Base-by-base conservation (phyloP, 768 basidiomycete genomes). In the Saitozyma sp. region DNA sequence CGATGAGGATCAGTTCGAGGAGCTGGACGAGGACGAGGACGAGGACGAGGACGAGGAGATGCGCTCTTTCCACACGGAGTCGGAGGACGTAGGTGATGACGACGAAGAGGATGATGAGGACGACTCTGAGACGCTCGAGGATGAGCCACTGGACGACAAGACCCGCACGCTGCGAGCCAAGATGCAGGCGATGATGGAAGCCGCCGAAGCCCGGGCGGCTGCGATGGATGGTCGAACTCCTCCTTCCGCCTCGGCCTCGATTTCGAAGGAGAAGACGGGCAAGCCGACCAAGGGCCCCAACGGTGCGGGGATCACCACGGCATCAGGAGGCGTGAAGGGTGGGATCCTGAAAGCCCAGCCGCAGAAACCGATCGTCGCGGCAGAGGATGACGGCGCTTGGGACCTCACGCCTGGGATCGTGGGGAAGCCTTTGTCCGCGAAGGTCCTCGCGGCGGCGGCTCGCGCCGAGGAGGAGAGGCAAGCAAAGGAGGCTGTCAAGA, bases 111-210 rank as follows among this genome's bases (percentile, higher is more conserved):
- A 58, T 6, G 56, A 54, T 6, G 17, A 41, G 16, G 39, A 37
- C 16, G 61, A 68, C 41, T 64, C 63, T 8, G 66, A 68, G 45
- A 58, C 46, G 42, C 60, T 64, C 42, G 50, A 62, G 49, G 59
- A 61, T n/a, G 58, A 58, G 1, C 66, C 66, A 16, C 14, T 62
- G 17, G 58, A 58, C 53, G 59, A 57, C 10, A 50, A 55, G 19
- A 46, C 50, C 13, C 58, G 51, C 8, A 3, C 52, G 37, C 46
- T 64, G 48, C 59, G 56, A 14, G 60, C 53, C n/a, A 41, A 56
- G 37, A 68, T 68, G 66, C 66, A 68, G 53, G 63, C 59, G 17
- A 58, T 58, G 42, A 68, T 68, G 66, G 66, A 68, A 50, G 66
- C 63, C 43, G 66, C 63, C 7, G 66, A 68, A 39, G 50, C 48